phyloP scores from a whole-genome alignment of 805 yeast species.

The Vanderwaltozyma polyspora region DNA sequence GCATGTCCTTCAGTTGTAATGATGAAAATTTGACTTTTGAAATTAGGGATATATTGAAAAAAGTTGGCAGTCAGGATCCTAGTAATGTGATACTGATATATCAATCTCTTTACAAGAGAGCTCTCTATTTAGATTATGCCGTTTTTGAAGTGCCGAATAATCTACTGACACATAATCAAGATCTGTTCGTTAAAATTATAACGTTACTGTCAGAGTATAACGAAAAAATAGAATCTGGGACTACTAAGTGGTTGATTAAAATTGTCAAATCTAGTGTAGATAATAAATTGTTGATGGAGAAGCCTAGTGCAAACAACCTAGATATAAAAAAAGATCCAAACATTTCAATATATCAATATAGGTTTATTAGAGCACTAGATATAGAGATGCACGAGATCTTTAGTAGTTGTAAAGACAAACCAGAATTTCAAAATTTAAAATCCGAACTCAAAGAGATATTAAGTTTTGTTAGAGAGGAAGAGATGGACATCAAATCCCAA shows the following conservation, averaged over 20 bases:
- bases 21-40: neutral
- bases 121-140: constrained; percentile 6
- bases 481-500: constrained; percentile 19
- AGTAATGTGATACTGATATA: constrained; percentile 14
- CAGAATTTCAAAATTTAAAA: constrained; percentile 2
- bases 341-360: constrained; percentile 14
- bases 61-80: constrained; percentile 5
- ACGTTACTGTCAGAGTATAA: constrained; percentile 9
- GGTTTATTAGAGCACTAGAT: constrained; percentile 21
- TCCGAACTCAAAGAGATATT: constrained; percentile 10
- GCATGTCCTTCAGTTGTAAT: constrained; percentile 4
- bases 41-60: neutral
- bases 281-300: constrained; percentile 10
- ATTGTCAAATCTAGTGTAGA: constrained; percentile 21
- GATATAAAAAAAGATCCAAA: constrained; percentile 1
- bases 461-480: constrained; percentile 12
- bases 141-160: neutral
- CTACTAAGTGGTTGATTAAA: constrained; percentile 8
- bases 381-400: constrained; percentile 15
- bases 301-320: neutral
- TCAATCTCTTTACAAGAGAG: constrained; percentile 20
- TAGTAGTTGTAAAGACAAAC: constrained; percentile 7
- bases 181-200: constrained; percentile 13
- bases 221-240: neutral
- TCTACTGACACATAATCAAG: constrained; percentile 8